Evolutionary conservation across 129 eudicot genomes (phyloP), one percentile per base, ranked within the genome.

Genomic region (Rutidosis leptorrhynchoides): DNA sequence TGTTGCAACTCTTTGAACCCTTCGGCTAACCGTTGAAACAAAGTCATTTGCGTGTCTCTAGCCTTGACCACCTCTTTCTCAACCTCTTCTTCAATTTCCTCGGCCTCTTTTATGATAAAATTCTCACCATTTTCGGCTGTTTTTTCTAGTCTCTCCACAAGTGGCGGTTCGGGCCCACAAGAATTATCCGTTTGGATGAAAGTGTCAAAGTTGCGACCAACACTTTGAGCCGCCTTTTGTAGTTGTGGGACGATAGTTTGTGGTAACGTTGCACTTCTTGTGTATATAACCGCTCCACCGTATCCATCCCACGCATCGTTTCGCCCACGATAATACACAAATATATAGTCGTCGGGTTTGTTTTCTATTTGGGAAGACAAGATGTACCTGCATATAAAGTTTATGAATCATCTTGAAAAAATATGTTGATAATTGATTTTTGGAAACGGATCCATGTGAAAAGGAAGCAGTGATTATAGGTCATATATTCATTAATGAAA

Each of bases 221-320:
- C 89, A 9, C 69, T 75, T 69, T 72, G 64, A 12, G 98, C 89
- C 21, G 98, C 98, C 30, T 28, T 77, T 51, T 85, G 79, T 45
- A 92, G 67, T 19, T 77, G 76, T 24, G 96, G 96, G 23, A 92
- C 63, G 32, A 92, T 88, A 79, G 77, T 81, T 73, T 92, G 80
- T 3, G 98, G 98, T 58, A 92, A 58, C 60, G 72, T 84, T 66
- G 90, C 60, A 54, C 91, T 85, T 82, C 98, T 76, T 22, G 98
- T 92, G 87, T 92, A 92, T 24, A 92, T 35, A 30, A 92, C 87
- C 1, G 98, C 73, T 1, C 98, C 98, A n/a, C 98, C 98, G 59
- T 92, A 92, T 24, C 98, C 98, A 62, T 92, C 98, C 98, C 98
- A 92, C 25, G 98, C 98, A 26, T 92, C 98, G 72, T 92, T 92